These are phyloP conservation scores for Chenopodium album DNA, from an alignment of 148 eudicot species.

Conservation along the genomic window DNA sequence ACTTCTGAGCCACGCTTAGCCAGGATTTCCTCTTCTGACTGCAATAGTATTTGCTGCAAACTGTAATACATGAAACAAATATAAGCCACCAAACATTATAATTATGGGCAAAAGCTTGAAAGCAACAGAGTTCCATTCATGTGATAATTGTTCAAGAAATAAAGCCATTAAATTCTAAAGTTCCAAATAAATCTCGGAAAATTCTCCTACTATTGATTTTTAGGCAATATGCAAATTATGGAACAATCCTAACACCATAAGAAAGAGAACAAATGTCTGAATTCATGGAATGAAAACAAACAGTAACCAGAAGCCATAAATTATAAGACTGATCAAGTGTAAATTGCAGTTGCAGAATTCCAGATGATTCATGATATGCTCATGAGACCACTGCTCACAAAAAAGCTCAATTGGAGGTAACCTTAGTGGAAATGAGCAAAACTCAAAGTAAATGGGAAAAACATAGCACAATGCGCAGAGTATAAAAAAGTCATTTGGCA, in stretches of 20 bases:
- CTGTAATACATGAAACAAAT: constrained; percentile 33
- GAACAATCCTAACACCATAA: background rate
- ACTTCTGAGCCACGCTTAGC: constrained; percentile 57
- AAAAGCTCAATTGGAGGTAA: background rate
- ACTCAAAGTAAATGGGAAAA: background rate
- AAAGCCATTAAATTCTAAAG: background rate
- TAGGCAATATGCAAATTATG: background rate
- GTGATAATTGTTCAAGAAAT: background rate
- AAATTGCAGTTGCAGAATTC: background rate
- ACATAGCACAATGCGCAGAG: background rate
- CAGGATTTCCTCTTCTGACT: constrained; percentile 80
- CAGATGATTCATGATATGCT: background rate
- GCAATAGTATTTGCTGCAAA: constrained; percentile 70
- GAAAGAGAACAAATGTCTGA: background rate
- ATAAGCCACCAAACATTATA: background rate
- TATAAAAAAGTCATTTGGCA: background rate
- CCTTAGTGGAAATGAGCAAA: background rate
- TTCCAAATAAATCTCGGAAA: background rate
- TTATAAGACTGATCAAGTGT: background rate
- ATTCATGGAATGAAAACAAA: background rate
- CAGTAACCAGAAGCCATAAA: background rate
- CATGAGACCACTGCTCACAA: background rate
- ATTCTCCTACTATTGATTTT: background rate
- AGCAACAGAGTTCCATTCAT: background rate
- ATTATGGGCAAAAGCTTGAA: background rate